Percentiles rank a stretch among this genome's conserved stretches.
Evolutionary conservation across 2,329 filamentous ascomycete genomes (phyloP).

Genomic region (Diaporthe citriasiana): DNA sequence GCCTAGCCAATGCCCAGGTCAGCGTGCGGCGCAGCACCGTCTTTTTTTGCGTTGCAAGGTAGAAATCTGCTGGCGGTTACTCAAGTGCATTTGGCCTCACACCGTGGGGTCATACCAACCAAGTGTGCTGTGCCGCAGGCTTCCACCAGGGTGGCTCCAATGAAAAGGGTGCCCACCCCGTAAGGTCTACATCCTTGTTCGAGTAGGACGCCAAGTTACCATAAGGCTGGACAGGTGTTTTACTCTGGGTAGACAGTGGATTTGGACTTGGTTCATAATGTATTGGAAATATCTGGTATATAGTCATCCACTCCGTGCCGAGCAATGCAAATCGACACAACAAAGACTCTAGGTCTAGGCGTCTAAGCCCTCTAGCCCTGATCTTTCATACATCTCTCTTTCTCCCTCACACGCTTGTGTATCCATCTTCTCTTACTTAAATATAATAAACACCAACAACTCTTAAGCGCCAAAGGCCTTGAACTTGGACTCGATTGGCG

Average conservation of each 20-base stretch:
- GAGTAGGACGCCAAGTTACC: background rate
- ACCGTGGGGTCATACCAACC: too few species aligned
- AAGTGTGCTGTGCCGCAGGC: background rate
- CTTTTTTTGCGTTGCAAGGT: background rate
- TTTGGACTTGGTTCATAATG: background rate
- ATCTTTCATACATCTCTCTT: background rate
- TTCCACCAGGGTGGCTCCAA: background rate
- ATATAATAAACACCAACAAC: background rate
- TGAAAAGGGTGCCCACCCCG: too few species aligned
- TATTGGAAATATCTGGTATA: slow-evolving; percentile 20
- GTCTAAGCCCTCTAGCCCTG: slow-evolving; percentile 28
- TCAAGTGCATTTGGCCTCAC: slow-evolving; percentile 9
- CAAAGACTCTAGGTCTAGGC: slow-evolving; percentile 27
- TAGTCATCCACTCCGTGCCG: slow-evolving; percentile 16
- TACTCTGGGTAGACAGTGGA: background rate
- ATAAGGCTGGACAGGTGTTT: background rate
- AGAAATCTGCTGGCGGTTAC: background rate
- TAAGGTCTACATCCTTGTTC: background rate
- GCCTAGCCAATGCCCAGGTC: background rate
- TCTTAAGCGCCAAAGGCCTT: slow-evolving; percentile 72
- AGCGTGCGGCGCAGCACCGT: slow-evolving; percentile 9
- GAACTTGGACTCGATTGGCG: slow-evolving; percentile 75
- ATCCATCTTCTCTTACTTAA: background rate
- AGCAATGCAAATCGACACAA: slow-evolving; percentile 16
- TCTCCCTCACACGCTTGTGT: background rate